phyloP scores from a whole-genome alignment of 140 eudicot genomes.

The Anethum foeniculum region DNA sequence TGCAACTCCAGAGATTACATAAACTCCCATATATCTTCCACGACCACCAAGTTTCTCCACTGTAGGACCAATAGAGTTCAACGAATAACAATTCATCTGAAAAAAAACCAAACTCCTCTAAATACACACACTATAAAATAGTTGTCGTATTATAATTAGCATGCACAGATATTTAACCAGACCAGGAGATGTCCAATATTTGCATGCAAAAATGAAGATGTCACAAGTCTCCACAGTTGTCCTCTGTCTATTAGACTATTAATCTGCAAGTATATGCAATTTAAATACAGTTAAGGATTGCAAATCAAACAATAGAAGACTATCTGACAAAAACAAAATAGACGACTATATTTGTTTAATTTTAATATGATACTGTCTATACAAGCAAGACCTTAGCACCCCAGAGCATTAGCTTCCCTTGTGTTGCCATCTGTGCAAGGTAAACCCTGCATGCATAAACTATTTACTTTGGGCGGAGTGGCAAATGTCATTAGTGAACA shows the following conservation, averaged over 20 bases:
- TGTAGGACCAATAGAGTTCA: conserved; percentile 80
- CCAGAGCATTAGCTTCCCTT: conserved; percentile 62
- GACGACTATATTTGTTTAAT: background rate
- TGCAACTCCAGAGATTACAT: conserved; percentile 77
- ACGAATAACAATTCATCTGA: conserved; percentile 85
- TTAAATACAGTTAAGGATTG: background rate
- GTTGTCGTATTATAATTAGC: background rate
- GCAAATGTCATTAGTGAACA: background rate
- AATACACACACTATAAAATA: background rate
- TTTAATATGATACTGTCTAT: background rate
- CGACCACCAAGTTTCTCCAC: conserved; percentile 80
- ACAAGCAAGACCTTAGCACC: conserved; percentile 74
- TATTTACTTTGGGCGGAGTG: background rate
- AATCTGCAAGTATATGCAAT: conserved; percentile 38
- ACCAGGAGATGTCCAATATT: conserved; percentile 91
- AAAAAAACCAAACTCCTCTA: conserved; percentile 19
- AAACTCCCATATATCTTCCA: conserved; percentile 60
- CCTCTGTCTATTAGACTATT: conserved; percentile 82
- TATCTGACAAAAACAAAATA: background rate
- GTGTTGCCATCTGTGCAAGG: conserved; percentile 56
- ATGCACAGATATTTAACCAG: conserved; percentile 28
- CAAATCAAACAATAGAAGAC: background rate
- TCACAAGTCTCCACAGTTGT: conserved; percentile 74
- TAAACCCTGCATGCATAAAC: conserved; percentile 43
- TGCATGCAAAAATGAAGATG: conserved; percentile 84